These are phyloP conservation scores for Holtermannia corniformis DNA, from an alignment of 768 basidiomycete genomes.

Conservation along the genomic window DNA sequence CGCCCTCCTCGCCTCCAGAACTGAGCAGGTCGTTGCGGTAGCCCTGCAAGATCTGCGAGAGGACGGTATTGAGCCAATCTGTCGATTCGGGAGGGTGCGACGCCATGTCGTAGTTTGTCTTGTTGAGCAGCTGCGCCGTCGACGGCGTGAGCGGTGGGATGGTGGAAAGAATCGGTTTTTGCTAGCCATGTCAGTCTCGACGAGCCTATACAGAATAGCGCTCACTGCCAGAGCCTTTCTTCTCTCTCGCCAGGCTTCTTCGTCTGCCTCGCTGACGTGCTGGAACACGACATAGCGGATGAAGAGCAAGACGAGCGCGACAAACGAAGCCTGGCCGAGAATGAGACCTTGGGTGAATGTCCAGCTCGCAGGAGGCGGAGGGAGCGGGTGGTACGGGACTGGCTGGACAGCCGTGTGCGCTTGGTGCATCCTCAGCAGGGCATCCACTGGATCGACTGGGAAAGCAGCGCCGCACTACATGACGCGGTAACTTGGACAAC, in stretches of 20 bases:
- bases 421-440: too few species aligned
- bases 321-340: conserved; percentile 80
- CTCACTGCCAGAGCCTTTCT: conserved; percentile 28
- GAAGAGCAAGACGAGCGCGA: conserved; percentile 63
- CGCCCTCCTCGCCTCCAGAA: conserved; percentile 70
- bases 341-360: conserved; percentile 94
- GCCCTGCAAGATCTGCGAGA: conserved; percentile 63
- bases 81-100: conserved; percentile 56
- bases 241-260: conserved; percentile 17
- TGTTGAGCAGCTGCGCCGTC: conserved; percentile 34
- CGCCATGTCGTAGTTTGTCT: conserved; percentile 43
- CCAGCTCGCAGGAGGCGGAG: conserved; percentile 5
- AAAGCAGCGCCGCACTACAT: too few species aligned
- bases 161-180: conserved; percentile 14
- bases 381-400: too few species aligned
- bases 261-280: conserved; percentile 50
- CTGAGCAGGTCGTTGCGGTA: conserved; percentile 61
- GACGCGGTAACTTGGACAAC: too few species aligned
- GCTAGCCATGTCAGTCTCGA: background rate
- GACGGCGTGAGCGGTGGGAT: conserved; percentile 32
- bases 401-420: too few species aligned
- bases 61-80: conserved; percentile 82
- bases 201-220: background rate
- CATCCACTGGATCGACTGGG: too few species aligned
- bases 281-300: conserved; percentile 87